Conservation (phyloP, 2,329 filamentous ascomycete genomes). For the Cercospora citrullina region DNA sequence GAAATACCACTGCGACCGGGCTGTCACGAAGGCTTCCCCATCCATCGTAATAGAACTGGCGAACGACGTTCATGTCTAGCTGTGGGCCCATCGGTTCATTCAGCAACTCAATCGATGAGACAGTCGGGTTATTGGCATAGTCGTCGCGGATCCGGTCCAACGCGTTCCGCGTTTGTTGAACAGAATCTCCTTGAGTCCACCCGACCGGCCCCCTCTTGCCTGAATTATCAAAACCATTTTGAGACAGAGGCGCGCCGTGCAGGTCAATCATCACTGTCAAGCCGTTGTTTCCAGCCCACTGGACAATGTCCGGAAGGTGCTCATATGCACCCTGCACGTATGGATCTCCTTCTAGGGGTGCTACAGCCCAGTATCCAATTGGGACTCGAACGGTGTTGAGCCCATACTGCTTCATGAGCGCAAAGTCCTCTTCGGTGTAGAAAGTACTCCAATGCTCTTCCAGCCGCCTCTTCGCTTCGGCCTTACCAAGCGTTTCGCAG, state of each 20-base stretch:
- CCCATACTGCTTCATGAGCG: constrained; percentile 42
- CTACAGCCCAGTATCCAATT: constrained; percentile 57
- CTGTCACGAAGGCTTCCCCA: constrained; percentile 49
- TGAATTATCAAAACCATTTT: constrained; percentile 69
- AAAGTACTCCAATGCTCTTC: constrained; percentile 41
- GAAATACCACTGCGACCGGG: constrained; percentile 47
- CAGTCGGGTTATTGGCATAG: constrained; percentile 47
- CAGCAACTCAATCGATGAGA: constrained; percentile 50
- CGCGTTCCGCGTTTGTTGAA: constrained; percentile 44
- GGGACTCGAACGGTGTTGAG: constrained; percentile 52
- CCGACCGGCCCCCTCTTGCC: constrained; percentile 52
- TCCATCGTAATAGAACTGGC: constrained; percentile 51
- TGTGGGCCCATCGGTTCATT: constrained; percentile 50
- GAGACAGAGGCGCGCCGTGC: constrained; percentile 64
- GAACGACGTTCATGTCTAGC: constrained; percentile 46
- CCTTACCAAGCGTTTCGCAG: constrained; percentile 49
- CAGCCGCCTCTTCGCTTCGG: constrained; percentile 45
- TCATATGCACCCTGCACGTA: constrained; percentile 51
- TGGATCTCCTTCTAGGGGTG: constrained; percentile 53
- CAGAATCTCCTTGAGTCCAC: constrained; percentile 48
- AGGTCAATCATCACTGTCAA: constrained; percentile 68
- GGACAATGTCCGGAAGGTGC: constrained; percentile 51
- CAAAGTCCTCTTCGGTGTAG: constrained; percentile 47
- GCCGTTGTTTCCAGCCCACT: constrained; percentile 56
- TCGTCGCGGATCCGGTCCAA: constrained; percentile 51